Conservation (phyloP, 1,139 yeast genomes). For the Candida tunisiensis region DNA sequence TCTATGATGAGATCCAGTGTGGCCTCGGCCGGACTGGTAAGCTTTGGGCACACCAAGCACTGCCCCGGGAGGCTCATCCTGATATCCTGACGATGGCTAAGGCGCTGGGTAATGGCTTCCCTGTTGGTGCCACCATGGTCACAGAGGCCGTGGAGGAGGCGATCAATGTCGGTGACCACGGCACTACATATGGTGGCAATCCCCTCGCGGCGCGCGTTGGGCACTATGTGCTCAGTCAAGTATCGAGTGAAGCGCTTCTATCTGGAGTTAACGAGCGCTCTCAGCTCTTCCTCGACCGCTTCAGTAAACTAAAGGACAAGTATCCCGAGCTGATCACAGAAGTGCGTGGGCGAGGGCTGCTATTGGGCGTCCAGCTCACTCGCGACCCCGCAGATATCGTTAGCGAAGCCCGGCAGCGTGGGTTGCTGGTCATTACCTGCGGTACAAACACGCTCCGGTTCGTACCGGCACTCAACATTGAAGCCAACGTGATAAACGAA, state of each 20-base stretch:
- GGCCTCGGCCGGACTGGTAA: slow-evolving; percentile 90
- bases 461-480: slow-evolving; percentile 84
- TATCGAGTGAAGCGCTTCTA: slow-evolving; percentile 46
- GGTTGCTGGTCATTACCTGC: slow-evolving; percentile 73
- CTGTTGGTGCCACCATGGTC: slow-evolving; percentile 87
- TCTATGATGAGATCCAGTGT: slow-evolving; percentile 93
- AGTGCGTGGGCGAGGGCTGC: slow-evolving; percentile 76
- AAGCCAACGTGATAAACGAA: slow-evolving; percentile 43
- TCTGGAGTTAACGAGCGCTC: slow-evolving; percentile 42
- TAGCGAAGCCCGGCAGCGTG: slow-evolving; percentile 54
- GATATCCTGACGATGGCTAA: slow-evolving; percentile 90
- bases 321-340: slow-evolving; percentile 44
- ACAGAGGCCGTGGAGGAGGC: slow-evolving; percentile 59
- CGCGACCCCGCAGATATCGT: slow-evolving; percentile 53
- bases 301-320: slow-evolving; percentile 33
- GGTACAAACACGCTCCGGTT: slow-evolving; percentile 82
- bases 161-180: slow-evolving; percentile 85
- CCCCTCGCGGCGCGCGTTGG: slow-evolving; percentile 83
- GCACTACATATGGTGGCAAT: slow-evolving; percentile 96
- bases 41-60: slow-evolving; percentile 77
- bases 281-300: slow-evolving; percentile 31
- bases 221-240: slow-evolving; percentile 48
- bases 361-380: slow-evolving; percentile 66
- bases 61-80: slow-evolving; percentile 72
- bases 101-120: slow-evolving; percentile 96